Evolutionary conservation across 2,329 filamentous ascomycete genomes (phyloP).

Genomic region (Alternaria tenuissima): DNA sequence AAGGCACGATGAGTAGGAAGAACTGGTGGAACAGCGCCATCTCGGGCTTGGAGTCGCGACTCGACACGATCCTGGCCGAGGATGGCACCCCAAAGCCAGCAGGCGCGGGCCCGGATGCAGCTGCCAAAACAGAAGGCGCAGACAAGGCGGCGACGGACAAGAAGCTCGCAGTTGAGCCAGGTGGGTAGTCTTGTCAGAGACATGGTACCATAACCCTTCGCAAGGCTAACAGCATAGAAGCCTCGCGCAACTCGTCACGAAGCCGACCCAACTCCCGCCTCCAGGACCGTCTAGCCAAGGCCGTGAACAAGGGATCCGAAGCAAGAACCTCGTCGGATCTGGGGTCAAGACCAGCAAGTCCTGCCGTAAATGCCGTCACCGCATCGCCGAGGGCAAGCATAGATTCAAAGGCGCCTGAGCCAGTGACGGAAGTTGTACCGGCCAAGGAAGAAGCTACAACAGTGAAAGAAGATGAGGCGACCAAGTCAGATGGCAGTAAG

Average conservation of each 20-base stretch:
- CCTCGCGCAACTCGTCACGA: constrained; percentile 71
- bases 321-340: constrained; percentile 59
- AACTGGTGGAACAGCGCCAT: constrained; percentile 74
- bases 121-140: constrained; percentile 42
- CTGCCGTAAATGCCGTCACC: constrained; percentile 35
- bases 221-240: constrained; percentile 48
- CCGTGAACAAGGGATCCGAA: constrained; percentile 74
- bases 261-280: constrained; percentile 79
- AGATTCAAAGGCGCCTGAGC: constrained; percentile 51
- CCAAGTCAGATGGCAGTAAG: constrained; percentile 22
- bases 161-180: constrained; percentile 44
- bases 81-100: constrained; percentile 64
- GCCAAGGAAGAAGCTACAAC: constrained; percentile 15
- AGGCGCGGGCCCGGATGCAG: constrained; percentile 49
- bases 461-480: constrained; percentile 23
- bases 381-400: constrained; percentile 56
- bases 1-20: constrained; percentile 38
- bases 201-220: background rate
- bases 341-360: constrained; percentile 63
- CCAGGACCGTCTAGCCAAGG: constrained; percentile 88
- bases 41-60: constrained; percentile 88
- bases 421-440: constrained; percentile 15
- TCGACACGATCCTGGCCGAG: constrained; percentile 91
- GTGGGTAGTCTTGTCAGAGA: constrained; percentile 28
- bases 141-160: constrained; percentile 39